Conservation (phyloP, 2,329 filamentous ascomycete genomes). For the Epichloe baconii region DNA sequence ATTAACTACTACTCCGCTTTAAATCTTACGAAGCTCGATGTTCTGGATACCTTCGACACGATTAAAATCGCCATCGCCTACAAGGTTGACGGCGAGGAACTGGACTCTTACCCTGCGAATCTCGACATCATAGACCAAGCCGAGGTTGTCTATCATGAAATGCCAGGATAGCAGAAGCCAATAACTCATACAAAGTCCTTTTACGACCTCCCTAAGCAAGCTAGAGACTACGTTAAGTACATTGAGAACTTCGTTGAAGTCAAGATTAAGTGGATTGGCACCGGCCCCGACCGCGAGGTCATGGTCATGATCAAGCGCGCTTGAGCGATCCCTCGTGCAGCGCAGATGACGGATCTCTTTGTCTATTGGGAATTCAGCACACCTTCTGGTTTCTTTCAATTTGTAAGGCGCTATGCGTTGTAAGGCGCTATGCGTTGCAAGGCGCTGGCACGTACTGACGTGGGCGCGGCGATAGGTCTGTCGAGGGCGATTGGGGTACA, state of each 20-base stretch:
- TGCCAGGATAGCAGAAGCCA: conserved; percentile 55
- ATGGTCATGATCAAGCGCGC: conserved; percentile 45
- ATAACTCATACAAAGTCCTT: conserved; percentile 48
- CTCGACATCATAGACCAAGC: conserved; percentile 42
- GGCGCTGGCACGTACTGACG: too few relatives aligned
- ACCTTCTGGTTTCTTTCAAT: too few relatives aligned
- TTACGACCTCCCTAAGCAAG: conserved; percentile 49
- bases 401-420: too few relatives aligned
- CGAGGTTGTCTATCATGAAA: conserved; percentile 53
- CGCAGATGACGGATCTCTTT: not conserved
- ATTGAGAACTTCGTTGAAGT: conserved; percentile 23
- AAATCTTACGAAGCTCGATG: conserved; percentile 28
- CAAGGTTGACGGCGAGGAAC: conserved; percentile 13
- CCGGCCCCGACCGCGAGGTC: conserved; percentile 50
- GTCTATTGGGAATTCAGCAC: too few relatives aligned
- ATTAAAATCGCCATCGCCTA: not conserved
- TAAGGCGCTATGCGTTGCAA: too few relatives aligned
- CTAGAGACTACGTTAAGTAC: conserved; percentile 51
- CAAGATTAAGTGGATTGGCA: conserved; percentile 44
- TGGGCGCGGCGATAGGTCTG: too few relatives aligned
- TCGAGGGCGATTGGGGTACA: too few relatives aligned
- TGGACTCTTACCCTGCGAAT: conserved; percentile 48
- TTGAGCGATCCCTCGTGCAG: not conserved
- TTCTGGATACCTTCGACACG: conserved; percentile 7
- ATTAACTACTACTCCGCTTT: conserved; percentile 54